These are phyloP conservation scores for Cyberlindnera japonica DNA, from an alignment of 805 yeast species.

Conservation along the genomic window DNA sequence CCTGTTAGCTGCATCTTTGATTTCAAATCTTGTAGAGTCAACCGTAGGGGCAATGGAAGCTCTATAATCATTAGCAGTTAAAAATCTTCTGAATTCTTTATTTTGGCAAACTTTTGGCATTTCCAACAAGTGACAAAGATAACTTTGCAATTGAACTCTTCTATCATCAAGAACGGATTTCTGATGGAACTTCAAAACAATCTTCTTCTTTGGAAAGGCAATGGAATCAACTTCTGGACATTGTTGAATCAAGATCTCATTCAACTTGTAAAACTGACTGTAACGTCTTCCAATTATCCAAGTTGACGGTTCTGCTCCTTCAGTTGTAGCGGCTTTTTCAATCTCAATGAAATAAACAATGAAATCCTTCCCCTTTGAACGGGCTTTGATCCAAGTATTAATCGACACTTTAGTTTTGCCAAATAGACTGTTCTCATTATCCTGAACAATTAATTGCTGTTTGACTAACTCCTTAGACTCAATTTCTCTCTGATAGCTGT, in stretches of 20 bases:
- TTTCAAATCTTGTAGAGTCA: not conserved
- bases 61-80: slow-evolving; percentile 42
- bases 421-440: slow-evolving; percentile 71
- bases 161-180: slow-evolving; percentile 61
- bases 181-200: slow-evolving; percentile 71
- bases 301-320: slow-evolving; percentile 53
- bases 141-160: slow-evolving; percentile 55
- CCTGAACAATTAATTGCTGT: slow-evolving; percentile 81
- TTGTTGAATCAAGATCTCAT: slow-evolving; percentile 54
- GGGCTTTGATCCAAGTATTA: slow-evolving; percentile 44
- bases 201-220: slow-evolving; percentile 54
- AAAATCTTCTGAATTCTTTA: slow-evolving; percentile 66
- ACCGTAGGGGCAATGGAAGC: not conserved
- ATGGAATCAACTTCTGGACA: slow-evolving; percentile 50
- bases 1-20: slow-evolving; percentile 22
- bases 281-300: slow-evolving; percentile 93
- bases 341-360: slow-evolving; percentile 76
- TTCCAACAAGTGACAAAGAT: slow-evolving; percentile 52
- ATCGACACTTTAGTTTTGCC: slow-evolving; percentile 57
- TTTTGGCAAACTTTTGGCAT: slow-evolving; percentile 73
- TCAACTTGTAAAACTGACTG: slow-evolving; percentile 73
- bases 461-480: slow-evolving; percentile 66
- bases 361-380: slow-evolving; percentile 56
- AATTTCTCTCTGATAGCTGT: slow-evolving; percentile 68
- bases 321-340: slow-evolving; percentile 43